A percentile compares a stretch with the other conserved stretches of the same genome.
Conservation (phyloP, 1,284 basidiomycete species). For the Moesziomyces globuligerus region DNA sequence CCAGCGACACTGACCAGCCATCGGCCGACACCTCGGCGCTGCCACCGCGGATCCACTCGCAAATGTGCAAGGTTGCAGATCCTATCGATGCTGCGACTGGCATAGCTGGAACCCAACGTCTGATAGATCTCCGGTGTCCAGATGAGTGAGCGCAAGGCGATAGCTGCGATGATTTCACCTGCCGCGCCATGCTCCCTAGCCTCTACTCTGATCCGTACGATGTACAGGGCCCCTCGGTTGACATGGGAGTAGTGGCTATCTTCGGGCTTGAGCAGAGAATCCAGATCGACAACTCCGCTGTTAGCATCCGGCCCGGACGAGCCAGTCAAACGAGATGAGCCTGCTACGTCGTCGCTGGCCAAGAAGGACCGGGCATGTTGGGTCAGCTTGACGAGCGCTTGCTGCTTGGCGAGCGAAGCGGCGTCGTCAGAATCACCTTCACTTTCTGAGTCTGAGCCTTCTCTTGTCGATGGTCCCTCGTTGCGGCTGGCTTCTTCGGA, state of each 20-base stretch:
- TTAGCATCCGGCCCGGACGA: not conserved
- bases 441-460: slow-evolving; percentile 32
- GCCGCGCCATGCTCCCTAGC: not conserved
- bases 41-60: slow-evolving; percentile 31
- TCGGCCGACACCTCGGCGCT: slow-evolving; percentile 36
- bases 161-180: slow-evolving; percentile 24
- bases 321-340: not conserved
- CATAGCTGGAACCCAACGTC: slow-evolving; percentile 36
- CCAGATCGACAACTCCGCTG: slow-evolving; percentile 15
- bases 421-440: slow-evolving; percentile 22
- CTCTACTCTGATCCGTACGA: slow-evolving; percentile 16
- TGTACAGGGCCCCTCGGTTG: slow-evolving; percentile 41
- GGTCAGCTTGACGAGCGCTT: slow-evolving; percentile 8
- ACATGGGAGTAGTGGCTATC: slow-evolving; percentile 42
- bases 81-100: slow-evolving; percentile 45
- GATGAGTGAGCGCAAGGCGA: slow-evolving; percentile 42
- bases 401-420: slow-evolving; percentile 5
- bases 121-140: slow-evolving; percentile 51
- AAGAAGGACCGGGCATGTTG: slow-evolving; percentile 22
- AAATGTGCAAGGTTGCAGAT: slow-evolving; percentile 36
- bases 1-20: slow-evolving; percentile 39
- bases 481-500: slow-evolving; percentile 1
- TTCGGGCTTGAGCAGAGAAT: slow-evolving; percentile 27
- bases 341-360: not conserved
- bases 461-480: not conserved